Evolutionary conservation across 441 rosid genomes (phyloP), one percentile per base, ranked within the genome.

Genomic region (Macaranga tanarius): DNA sequence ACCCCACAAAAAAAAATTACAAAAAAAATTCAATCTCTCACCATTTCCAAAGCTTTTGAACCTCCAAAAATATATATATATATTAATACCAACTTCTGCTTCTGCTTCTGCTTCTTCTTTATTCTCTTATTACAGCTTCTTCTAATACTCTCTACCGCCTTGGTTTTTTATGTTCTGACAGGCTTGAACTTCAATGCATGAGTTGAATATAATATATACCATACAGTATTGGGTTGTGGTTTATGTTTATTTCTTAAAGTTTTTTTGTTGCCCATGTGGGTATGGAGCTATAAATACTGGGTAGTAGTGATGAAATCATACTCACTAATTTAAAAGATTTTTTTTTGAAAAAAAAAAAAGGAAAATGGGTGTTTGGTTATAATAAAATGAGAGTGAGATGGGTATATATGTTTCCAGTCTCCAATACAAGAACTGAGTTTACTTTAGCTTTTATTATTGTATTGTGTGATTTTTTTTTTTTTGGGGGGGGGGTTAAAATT

Each of bases 271-370:
- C 71, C 80, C 92, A 88, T 87, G 92, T 90, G 95, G 86, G 80
- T 71, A 79, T 78, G 84, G 80, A 74, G 84, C 62, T 84, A 82
- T 88, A 86, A 82, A 86, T 82, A 86, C 83, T 67, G 76, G 73
- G 86, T 81, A 83, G 86, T 81, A 83, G 85, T 84, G 91, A 81
- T 81, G 90, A 89, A 87, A 89, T 90, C 92, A 86, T 89, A 89
- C 84, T 52, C 72, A 59, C 71, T 67, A 45, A 57, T 45, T 25
- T 19, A 23, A 60, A 62, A 47, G 63, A 57, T 42, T 57, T 58
- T 45, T 50, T 62, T 4, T 34, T 34, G 63, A 42, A 26, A 44
- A 9, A 60, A 62, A 44, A 54, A 31, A 26, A 51, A 26, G 61
- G 16, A 64, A 45, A 2, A 17, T 34, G 38, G 38, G 38, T 34